These are phyloP conservation scores for Apophysomyces ossiformis DNA, from an alignment of 371 early-diverging fungal species.

Conservation along the genomic window DNA sequence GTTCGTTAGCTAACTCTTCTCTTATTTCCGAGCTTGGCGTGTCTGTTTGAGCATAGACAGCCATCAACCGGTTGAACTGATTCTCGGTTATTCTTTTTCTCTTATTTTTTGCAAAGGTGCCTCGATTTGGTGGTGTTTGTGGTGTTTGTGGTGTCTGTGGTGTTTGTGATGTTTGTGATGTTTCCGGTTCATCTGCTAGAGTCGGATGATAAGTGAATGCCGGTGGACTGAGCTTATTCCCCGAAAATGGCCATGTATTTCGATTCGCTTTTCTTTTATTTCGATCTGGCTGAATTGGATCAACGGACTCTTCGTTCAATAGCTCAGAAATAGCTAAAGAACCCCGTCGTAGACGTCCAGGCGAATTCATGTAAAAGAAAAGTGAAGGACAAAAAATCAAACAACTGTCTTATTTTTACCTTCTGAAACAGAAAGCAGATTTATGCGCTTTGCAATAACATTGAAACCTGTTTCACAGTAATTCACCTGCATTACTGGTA, in stretches of 20 bases:
- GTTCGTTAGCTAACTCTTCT: not conserved
- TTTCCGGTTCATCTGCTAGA: not conserved
- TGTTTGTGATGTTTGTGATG: not conserved
- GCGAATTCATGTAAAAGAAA: constrained; percentile 8
- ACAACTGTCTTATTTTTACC: no score
- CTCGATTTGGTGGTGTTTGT: not conserved
- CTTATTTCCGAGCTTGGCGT: constrained; percentile 6
- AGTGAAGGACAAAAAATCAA: not conserved
- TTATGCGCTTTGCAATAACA: constrained; percentile 12
- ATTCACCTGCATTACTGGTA: not conserved
- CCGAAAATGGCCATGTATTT: not conserved
- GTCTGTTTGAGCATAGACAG: constrained; percentile 1
- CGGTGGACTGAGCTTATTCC: not conserved
- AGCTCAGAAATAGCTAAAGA: constrained; percentile 16
- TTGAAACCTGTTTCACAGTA: constrained; percentile 12
- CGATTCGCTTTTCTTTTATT: not conserved
- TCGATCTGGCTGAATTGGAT: constrained; percentile 14
- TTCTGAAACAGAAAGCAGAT: not conserved
- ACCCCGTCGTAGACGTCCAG: constrained; percentile 4
- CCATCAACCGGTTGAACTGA: not conserved
- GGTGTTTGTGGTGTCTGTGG: not conserved
- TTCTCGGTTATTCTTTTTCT: constrained; percentile 2
- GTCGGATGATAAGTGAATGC: not conserved
- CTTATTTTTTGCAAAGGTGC: constrained; percentile 6
- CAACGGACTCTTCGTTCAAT: constrained; percentile 15